Conservation (phyloP, 106 monocot genomes). For the Dendrobium catenatum region DNA sequence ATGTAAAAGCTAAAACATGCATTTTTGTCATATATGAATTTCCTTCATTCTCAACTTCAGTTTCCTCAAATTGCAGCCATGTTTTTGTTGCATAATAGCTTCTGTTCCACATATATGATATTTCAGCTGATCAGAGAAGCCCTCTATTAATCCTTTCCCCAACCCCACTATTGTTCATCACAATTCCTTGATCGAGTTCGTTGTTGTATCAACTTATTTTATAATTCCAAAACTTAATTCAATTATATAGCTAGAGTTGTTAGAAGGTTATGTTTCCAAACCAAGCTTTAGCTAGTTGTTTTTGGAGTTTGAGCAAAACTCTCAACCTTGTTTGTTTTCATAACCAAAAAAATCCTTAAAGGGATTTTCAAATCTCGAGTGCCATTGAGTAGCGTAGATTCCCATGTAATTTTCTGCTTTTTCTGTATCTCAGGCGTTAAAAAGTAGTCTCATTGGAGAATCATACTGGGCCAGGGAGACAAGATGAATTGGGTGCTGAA, state of each 20-base stretch:
- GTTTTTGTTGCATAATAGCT: too few relatives aligned
- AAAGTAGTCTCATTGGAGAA: background rate
- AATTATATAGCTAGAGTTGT: background rate
- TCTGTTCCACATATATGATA: too few relatives aligned
- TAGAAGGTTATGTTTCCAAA: background rate
- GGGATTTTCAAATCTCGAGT: background rate
- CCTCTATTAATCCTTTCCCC: too few relatives aligned
- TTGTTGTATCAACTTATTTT: too few relatives aligned
- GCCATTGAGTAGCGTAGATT: background rate
- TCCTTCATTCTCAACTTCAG: too few relatives aligned
- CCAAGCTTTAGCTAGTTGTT: background rate
- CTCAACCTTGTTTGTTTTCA: background rate
- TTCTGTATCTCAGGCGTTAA: background rate
- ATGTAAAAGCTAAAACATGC: too few relatives aligned
- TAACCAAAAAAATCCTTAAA: background rate
- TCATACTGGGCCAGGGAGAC: background rate
- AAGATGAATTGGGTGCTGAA: constrained; percentile 2
- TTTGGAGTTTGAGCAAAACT: background rate
- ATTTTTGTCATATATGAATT: too few relatives aligned
- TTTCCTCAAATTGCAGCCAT: too few relatives aligned
- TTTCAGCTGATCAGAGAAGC: too few relatives aligned
- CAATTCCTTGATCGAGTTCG: too few relatives aligned
- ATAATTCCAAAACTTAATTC: too few relatives aligned
- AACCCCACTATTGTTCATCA: too few relatives aligned
- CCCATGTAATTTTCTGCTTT: constrained; percentile 4